Base-by-base conservation (phyloP, 192 early-diverging fungal genomes). In the Geosiphon pyriformis region DNA sequence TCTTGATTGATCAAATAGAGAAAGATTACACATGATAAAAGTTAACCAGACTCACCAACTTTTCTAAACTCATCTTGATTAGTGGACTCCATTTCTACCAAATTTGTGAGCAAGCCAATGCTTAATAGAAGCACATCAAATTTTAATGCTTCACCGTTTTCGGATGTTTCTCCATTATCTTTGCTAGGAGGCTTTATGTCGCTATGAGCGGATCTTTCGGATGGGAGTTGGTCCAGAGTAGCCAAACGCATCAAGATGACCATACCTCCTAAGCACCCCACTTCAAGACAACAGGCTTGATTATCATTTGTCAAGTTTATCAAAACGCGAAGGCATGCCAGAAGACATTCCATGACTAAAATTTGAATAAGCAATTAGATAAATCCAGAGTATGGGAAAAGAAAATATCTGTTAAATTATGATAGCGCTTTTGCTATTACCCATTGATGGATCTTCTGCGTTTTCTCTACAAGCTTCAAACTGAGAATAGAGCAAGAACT, bases 401-500 rank as follows among this genome's bases (percentile, higher is more conserved):
- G 20, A 54, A 58, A 2, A 58, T 35, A 32, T 22, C 20, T 22
- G 17, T 22, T 27, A 61, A 22, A 32, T 29, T 7, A 47, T 25
- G 31, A 31, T 30, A 22, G 10, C 1, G 59, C 17, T 1, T 31
- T 30, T 29, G 46, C 30, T 46, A 4, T 33, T 59, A 57, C 48
- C 60, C 2, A 34, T 50, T 12, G 26, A 52, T 31, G 23, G 11
- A 42, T 20, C 26, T n/a, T 52, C 22, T 4, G 25, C 20, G 22
- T 42, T 49, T 7, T 27, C 35, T 22, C 8, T 47, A 27, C 25
- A 30, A 26, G 57, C 15, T 61, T 53, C 58, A 12, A 69, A 18
- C 34, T 69, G 68, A 69, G 47, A 69, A 53, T 61, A 69, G n/a
- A 69, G 26, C 12, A 69, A 29, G 10, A 69, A 69, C 29, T 69